Evolutionary conservation across 164 flowering plant genomes (phyloP), one percentile per base, ranked within the genome.

Genomic region (Annona cherimola): DNA sequence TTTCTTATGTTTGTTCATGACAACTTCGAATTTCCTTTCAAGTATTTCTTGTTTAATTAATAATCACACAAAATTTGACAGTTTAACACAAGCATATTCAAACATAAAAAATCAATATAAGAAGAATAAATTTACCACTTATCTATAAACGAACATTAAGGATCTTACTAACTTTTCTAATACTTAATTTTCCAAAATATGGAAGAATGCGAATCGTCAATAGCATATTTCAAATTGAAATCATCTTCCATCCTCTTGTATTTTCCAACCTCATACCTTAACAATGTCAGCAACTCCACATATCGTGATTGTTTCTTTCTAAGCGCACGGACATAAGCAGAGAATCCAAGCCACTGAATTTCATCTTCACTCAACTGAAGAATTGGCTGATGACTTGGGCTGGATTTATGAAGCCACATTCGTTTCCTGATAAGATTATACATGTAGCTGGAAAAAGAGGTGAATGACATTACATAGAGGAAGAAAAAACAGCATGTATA

Each of bases 271-370:
- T 80, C 82, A 1, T 83, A 78, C 71, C 78, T 86, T 75, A 93
- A 71, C 41, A 79, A 40, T n/a, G 74, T 66, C 2, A 95, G 79
- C 76, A 95, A 80, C 75, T 74, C 77, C 50, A 18, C 76, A 69
- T 92, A 78, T 16, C 93, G 77, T 2, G 92, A 77, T 54, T 90
- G 91, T 72, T 93, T 96, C 74, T 79, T 89, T 80, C 70, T 82
- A 72, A 96, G 71, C 11, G 83, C 91, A 57, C 83, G 78, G 45
- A 83, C 59, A 76, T 76, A 93, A 6, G 98, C 99, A 68, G 78
- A 71, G 45, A 90, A 75, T 42, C 98, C 99, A 55, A 96, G 96
- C 95, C 97, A 96, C 60, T 79, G 76, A 55, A 90, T 83, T 83
- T 96, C 98, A 64, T 69, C 73, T 71, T 76, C 79, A 54, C 72